phyloP scores from a whole-genome alignment of 768 basidiomycete genomes.

The Pleurotus salmoneostramineus region DNA sequence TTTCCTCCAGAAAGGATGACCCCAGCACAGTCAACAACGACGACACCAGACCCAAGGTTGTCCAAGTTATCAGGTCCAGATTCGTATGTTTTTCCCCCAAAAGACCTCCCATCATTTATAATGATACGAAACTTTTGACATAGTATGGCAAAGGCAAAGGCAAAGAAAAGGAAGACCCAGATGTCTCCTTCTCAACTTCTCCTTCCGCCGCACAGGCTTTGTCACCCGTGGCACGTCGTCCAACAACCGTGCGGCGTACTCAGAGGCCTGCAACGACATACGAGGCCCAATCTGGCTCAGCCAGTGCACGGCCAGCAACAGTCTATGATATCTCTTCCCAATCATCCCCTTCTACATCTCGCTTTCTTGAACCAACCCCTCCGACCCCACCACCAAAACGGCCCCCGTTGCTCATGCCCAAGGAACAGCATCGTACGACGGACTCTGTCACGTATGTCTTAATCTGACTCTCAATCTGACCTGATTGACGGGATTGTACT shows the following conservation, averaged over 20 bases:
- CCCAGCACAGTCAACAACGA: background rate
- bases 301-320: background rate
- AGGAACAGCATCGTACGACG: background rate
- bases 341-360: background rate
- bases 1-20: slow-evolving; percentile 9
- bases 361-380: background rate
- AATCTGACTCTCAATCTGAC: background rate
- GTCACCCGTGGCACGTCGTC: background rate
- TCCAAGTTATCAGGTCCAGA: slow-evolving; percentile 9
- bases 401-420: background rate
- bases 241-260: background rate
- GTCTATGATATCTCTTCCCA: background rate
- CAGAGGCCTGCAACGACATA: background rate
- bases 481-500: background rate
- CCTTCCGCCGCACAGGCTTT: slow-evolving; percentile 3
- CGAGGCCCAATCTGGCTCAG: background rate
- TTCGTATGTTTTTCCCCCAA: slow-evolving; percentile 4
- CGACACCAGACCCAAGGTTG: slow-evolving; percentile 4
- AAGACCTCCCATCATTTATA: no score
- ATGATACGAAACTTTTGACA: background rate
- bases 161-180: background rate
- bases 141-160: slow-evolving; percentile 7
- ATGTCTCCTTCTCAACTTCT: background rate
- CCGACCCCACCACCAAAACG: background rate
- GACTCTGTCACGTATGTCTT: slow-evolving; percentile 8